These are phyloP conservation scores for Paecilomyces formosus DNA, from an alignment of 2,329 filamentous ascomycete genomes.

Conservation along the genomic window DNA sequence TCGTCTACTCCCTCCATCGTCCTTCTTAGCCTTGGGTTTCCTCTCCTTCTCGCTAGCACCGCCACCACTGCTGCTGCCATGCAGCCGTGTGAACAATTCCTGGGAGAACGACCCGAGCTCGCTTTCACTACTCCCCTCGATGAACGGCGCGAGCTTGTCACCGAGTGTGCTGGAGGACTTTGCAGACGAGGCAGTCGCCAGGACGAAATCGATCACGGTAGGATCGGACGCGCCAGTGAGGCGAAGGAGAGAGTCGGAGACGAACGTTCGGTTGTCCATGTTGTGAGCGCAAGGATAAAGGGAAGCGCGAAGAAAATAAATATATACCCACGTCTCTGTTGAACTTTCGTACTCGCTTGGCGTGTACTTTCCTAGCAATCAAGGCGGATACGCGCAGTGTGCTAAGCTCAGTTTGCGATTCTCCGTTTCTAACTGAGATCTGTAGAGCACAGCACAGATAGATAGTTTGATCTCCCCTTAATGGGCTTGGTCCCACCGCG, in stretches of 20 bases:
- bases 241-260: slow-evolving; percentile 46
- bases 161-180: slow-evolving; percentile 42
- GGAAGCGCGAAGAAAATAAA: too few relatives aligned
- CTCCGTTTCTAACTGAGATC: not conserved
- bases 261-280: slow-evolving; percentile 35
- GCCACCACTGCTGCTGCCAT: slow-evolving; percentile 16
- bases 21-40: slow-evolving; percentile 14
- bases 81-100: slow-evolving; percentile 35
- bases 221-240: slow-evolving; percentile 50
- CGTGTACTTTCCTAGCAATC: too few relatives aligned
- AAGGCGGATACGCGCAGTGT: too few relatives aligned
- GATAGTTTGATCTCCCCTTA: not conserved
- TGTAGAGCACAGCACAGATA: not conserved
- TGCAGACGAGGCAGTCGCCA: slow-evolving; percentile 45
- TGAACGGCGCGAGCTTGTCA: slow-evolving; percentile 46
- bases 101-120: slow-evolving; percentile 42
- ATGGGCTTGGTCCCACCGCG: not conserved
- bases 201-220: slow-evolving; percentile 51
- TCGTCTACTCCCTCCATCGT: slow-evolving; percentile 37
- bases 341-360: too few relatives aligned
- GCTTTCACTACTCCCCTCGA: slow-evolving; percentile 39
- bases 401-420: too few relatives aligned
- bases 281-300: slow-evolving; percentile 2
- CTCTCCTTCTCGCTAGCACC: slow-evolving; percentile 3
- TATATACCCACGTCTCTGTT: too few relatives aligned